Conservation (phyloP, 805 yeast genomes). For the Kodamaea restingae region DNA sequence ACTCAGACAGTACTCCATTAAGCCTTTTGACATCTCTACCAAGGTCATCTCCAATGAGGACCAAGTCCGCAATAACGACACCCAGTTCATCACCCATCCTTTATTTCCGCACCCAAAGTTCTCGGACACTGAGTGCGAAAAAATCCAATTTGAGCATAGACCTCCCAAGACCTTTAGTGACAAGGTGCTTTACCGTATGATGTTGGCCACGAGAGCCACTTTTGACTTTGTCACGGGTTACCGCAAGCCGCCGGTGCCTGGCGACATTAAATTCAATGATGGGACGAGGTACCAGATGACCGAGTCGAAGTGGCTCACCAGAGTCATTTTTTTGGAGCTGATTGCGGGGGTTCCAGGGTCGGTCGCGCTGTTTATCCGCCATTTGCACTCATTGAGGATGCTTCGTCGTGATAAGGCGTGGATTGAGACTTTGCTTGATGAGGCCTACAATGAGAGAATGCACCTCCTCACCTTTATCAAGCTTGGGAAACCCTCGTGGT, state of each 20-base stretch:
- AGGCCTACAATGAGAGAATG: constrained; percentile 77
- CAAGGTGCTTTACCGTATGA: constrained; percentile 46
- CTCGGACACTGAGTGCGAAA: constrained; percentile 27
- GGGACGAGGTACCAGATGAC: constrained; percentile 53
- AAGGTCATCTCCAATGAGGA: constrained; percentile 20
- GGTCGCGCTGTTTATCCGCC: constrained; percentile 70
- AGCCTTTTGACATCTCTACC: constrained; percentile 23
- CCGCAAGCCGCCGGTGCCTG: constrained; percentile 45
- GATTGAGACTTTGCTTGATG: constrained; percentile 69
- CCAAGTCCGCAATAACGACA: constrained; percentile 26
- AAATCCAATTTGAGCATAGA: constrained; percentile 50
- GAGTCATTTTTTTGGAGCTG: constrained; percentile 62
- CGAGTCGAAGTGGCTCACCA: constrained; percentile 57
- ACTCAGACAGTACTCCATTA: background rate
- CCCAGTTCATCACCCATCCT: constrained; percentile 36
- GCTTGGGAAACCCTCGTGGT: constrained; percentile 58
- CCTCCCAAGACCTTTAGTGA: constrained; percentile 47
- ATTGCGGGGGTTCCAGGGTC: constrained; percentile 81
- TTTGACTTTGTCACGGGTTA: constrained; percentile 67
- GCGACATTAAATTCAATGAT: constrained; percentile 23
- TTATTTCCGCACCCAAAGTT: constrained; percentile 35
- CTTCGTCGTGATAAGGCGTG: constrained; percentile 67
- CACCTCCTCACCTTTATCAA: constrained; percentile 66
- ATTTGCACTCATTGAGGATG: constrained; percentile 58
- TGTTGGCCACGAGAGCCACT: constrained; percentile 41